phyloP scores from a whole-genome alignment of 1,139 yeast genomes.

The Pichia inconspicua region DNA sequence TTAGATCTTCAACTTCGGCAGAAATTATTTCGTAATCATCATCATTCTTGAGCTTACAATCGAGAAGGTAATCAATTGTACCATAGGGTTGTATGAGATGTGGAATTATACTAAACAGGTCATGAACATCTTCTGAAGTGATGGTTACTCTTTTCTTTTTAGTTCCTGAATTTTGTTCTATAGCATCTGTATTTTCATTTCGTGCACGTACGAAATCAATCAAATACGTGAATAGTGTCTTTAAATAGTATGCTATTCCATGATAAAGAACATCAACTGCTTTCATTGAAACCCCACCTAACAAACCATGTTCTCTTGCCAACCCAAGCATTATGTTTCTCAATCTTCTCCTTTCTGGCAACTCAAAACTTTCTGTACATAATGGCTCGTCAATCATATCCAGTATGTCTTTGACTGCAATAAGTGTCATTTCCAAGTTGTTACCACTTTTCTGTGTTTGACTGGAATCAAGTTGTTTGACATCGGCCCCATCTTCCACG shows the following conservation, averaged over 20 bases:
- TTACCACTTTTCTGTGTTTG: not conserved
- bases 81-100: conserved; percentile 64
- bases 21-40: conserved; percentile 34
- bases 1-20: not conserved
- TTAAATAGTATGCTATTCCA: conserved; percentile 75
- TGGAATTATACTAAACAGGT: conserved; percentile 58
- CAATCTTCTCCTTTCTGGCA: conserved; percentile 74
- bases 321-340: conserved; percentile 70
- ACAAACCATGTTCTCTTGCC: conserved; percentile 85
- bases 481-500: not conserved
- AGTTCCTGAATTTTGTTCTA: conserved; percentile 7
- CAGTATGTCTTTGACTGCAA: conserved; percentile 90
- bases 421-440: conserved; percentile 43
- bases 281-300: conserved; percentile 67
- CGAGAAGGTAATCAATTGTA: conserved; percentile 30
- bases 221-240: conserved; percentile 65
- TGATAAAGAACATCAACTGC: conserved; percentile 70
- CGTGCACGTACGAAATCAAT: conserved; percentile 59
- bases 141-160: conserved; percentile 32
- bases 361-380: conserved; percentile 66
- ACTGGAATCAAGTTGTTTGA: conserved; percentile 19
- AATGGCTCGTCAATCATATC: conserved; percentile 85
- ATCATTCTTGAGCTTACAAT: conserved; percentile 38
- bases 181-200: conserved; percentile 32
- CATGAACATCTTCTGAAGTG: conserved; percentile 58